Evolutionary conservation across 257 asterid genomes (phyloP), one percentile per base, ranked within the genome.

Genomic region (Ocimum tenuiflorum): DNA sequence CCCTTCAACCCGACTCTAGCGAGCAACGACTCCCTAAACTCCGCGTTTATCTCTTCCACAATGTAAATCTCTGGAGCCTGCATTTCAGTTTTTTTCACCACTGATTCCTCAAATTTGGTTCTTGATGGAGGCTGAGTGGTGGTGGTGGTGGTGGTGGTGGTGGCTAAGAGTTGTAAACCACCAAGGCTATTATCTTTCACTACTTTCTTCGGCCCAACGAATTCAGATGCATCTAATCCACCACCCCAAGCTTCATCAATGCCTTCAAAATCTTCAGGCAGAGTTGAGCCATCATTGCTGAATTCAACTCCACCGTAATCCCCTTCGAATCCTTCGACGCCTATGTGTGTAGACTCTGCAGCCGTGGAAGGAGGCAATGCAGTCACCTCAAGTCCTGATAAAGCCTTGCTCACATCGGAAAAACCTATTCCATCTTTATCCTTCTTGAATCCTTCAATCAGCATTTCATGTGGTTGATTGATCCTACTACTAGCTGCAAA

Each of bases 321-420:
- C 41, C 99, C 99, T 82, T 89, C 99, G 49, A 92, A 92, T 48
- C 99, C 99, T 75, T 89, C 99, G 36, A 89, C 96, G 20, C 94
- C 97, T 17, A 92, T 92, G 59, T 83, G 97, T 0, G 97, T 92
- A 0, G 97, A 87, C 75, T 87, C 89, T 7, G 92, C 83, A 20
- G 98, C 98, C 5, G 94, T 91, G 23, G 98, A 79, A 14, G 98
- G 98, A 14, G 97, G 98, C 71, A 92, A 65, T 5, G 91, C 36
- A 38, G 97, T 89, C 58, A 89, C 87, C 60, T 92, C 97, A 59
- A 92, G 90, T 43, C 95, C 97, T 0, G 96, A 95, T 71, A 92
- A 69, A 0, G 97, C 97, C 87, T 84, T 87, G 31, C 90, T 75
- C 49, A 86, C 78, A 72, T 92, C 97, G 3, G 91, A 80, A 62